Evolutionary conservation across 2,329 filamentous ascomycete genomes (phyloP).

Genomic region (Sarocladiaceae sp.): DNA sequence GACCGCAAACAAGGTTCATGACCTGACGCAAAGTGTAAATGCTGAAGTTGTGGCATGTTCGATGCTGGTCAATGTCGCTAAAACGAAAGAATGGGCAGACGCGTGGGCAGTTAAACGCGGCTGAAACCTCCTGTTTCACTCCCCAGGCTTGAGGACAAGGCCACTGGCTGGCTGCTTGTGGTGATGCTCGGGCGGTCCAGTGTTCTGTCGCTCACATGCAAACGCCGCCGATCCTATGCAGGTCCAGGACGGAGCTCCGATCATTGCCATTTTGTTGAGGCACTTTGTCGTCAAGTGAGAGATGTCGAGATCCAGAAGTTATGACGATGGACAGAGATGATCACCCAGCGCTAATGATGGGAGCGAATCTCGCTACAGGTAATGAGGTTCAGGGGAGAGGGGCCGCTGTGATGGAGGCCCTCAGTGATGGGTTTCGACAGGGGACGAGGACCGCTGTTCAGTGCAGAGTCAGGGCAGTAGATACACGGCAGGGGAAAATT

Average conservation of each 20-base stretch:
- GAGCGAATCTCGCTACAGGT: background rate
- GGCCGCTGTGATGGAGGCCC: background rate
- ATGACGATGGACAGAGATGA: background rate
- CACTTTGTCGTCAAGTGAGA: background rate
- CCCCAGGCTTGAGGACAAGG: background rate
- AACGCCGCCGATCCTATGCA: no score
- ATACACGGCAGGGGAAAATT: no score
- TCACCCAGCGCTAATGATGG: background rate
- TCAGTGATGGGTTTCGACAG: no score
- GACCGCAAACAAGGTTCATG: background rate
- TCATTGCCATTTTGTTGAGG: background rate
- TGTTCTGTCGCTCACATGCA: background rate
- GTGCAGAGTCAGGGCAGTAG: no score
- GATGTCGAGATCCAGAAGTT: background rate
- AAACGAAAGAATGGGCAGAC: conserved; percentile 3
- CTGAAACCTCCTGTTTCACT: conserved; percentile 8
- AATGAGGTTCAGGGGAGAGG: background rate
- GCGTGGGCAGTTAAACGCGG: background rate
- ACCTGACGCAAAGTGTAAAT: background rate
- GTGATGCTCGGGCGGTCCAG: no score
- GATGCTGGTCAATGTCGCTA: no score
- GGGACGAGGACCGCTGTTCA: no score
- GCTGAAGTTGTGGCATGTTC: no score
- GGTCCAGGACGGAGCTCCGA: conserved; percentile 2
- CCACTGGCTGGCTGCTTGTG: background rate